Conservation (phyloP, 2,329 filamentous ascomycete species). For the Sclerotinia glacialis region DNA sequence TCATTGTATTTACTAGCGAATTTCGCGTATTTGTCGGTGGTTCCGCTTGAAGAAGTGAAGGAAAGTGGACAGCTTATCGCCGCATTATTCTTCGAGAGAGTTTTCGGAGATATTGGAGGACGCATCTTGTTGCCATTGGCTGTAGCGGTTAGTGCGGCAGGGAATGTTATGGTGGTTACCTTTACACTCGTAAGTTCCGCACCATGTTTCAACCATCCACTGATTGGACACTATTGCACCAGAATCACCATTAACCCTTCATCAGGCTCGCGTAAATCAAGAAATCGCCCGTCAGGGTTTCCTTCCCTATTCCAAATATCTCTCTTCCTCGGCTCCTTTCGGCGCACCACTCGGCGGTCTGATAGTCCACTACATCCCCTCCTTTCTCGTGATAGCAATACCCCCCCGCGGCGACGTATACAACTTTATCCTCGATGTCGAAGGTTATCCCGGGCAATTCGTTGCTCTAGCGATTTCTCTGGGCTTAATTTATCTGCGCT, state of each 20-base stretch:
- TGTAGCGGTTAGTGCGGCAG: constrained; percentile 48
- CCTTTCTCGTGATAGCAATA: constrained; percentile 53
- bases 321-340: constrained; percentile 35
- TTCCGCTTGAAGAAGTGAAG: constrained; percentile 55
- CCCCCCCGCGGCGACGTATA: constrained; percentile 45
- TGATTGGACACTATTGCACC: too few species aligned
- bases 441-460: constrained; percentile 48
- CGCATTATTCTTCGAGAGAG: constrained; percentile 55
- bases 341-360: constrained; percentile 41
- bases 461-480: constrained; percentile 37
- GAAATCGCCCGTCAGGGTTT: constrained; percentile 50
- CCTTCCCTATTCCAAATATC: constrained; percentile 44
- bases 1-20: constrained; percentile 57
- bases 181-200: constrained; percentile 55
- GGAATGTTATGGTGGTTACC: constrained; percentile 50
- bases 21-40: constrained; percentile 59
- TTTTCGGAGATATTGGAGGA: constrained; percentile 46
- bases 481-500: constrained; percentile 49
- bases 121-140: constrained; percentile 47
- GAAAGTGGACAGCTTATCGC: constrained; percentile 54
- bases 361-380: constrained; percentile 60
- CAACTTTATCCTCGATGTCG: constrained; percentile 42
- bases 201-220: too few species aligned
- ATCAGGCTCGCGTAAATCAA: constrained; percentile 48
- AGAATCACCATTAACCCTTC: constrained; percentile 10